phyloP scores from a whole-genome alignment of 441 rosid species.

The Populus hybrid region DNA sequence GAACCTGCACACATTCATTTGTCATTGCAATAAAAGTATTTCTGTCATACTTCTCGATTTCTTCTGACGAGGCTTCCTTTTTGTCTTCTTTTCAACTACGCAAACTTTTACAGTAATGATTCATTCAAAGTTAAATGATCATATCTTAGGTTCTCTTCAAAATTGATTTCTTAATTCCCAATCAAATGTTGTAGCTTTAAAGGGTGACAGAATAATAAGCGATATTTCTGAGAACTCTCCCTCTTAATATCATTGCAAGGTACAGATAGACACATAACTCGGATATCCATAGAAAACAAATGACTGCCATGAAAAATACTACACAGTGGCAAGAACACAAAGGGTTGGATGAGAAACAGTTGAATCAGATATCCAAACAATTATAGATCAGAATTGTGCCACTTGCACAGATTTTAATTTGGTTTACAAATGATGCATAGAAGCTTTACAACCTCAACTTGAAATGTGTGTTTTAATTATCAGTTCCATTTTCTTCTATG shows the following conservation, averaged over 20 bases:
- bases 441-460: slow-evolving; percentile 3
- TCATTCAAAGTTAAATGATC: slow-evolving; percentile 5
- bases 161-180: not conserved
- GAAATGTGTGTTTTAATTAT: slow-evolving; percentile 6
- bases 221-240: not conserved
- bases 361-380: not conserved
- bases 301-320: slow-evolving; percentile 1
- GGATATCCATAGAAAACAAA: not conserved
- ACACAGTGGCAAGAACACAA: not conserved
- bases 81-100: slow-evolving; percentile 37
- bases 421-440: slow-evolving; percentile 3
- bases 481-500: not conserved
- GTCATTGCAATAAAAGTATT: slow-evolving; percentile 76
- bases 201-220: slow-evolving; percentile 1
- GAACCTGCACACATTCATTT: slow-evolving; percentile 96
- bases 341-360: slow-evolving; percentile 8
- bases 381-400: not conserved
- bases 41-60: slow-evolving; percentile 50
- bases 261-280: not conserved
- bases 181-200: not conserved
- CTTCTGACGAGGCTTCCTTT: slow-evolving; percentile 36
- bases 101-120: slow-evolving; percentile 4
- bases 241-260: slow-evolving; percentile 5
- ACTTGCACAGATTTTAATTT: slow-evolving; percentile 7
- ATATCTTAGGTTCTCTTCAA: slow-evolving; percentile 2